Base-by-base conservation (phyloP, 345 rosid genomes). In the Murraya koenigii region DNA sequence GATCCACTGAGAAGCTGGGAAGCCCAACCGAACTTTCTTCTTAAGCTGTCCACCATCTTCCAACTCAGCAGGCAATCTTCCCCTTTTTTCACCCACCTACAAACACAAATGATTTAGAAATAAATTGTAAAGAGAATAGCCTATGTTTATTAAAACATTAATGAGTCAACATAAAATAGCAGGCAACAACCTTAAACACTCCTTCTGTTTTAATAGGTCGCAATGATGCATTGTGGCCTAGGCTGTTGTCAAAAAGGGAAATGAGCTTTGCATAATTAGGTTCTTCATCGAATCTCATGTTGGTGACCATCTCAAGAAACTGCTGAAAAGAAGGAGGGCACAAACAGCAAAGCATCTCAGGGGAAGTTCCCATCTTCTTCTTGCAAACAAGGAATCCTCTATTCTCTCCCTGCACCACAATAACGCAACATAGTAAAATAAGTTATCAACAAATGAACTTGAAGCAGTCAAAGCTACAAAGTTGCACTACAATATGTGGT, bases 321-420 rank as follows among this genome's bases (percentile, higher is more conserved):
- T 77, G 87, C 61, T 77, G 80, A 71, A 91, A 89, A 54, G 90
- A 86, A 62, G 58, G 75, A 7, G 92, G 92, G 67, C 89, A 91
- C 66, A 86, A 82, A 80, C 83, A 82, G 76, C 93, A 91, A 25
- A 91, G 88, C 59, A 61, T 66, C 54, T 89, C 88, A 19, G 89
- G 81, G 74, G 91, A 82, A n/a, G 90, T 85, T 33, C 84, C 89
- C 94, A 89, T 87, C 83, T 91, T 91, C 85, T 88, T 90, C 83
- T 88, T 89, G 64, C 90, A 91, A 74, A 91, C 90, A 77, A 91
- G 89, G 80, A 89, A 91, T 17, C 94, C 89, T 74, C 89, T 91
- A 62, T 91, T 89, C 80, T 91, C 93, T 56, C 91, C 93, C 91
- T 89, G 73, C 76, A 65, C 71, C 36, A 44, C 41, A 64, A 54